Base-by-base conservation (phyloP, 257 asterid genomes). In the Gentiana macrophylla region DNA sequence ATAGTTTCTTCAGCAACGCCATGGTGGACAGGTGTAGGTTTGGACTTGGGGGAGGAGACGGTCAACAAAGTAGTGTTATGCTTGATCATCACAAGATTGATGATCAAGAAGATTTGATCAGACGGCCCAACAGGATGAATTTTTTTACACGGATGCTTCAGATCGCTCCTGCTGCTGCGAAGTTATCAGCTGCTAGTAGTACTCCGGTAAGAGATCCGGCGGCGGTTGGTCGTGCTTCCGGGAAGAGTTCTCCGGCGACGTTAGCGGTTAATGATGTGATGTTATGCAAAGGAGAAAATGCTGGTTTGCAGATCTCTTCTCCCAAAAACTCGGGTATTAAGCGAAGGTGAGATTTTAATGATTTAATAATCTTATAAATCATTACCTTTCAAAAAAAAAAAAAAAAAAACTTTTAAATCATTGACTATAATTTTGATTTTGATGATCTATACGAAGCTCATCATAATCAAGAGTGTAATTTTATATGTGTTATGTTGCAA, bases 251-350 rank as follows among this genome's bases (percentile, higher is more conserved):
- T 0, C 64, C 64, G 62, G 63, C 63, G 9, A 52, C 62, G 53
- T 64, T 76, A 12, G 35, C 58, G 6, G 53, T 80, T 32, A 62
- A 67, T 62, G 76, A 76, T 47, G 68, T 53, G 33, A 59, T 69
- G 65, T 62, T 60, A 55, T 81, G 83, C 52, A 84, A 75, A 68
- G 71, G 64, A 52, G 85, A 78, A 52, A 77, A 70, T 66, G 65
- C 80, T 36, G 75, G 67, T 13, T 48, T 79, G 65, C 94, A 82
- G 94, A 91, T 86, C 96, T 79, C 98, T 48, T 74, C 95, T 73
- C 98, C 96, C 86, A 80, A 83, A 80, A 91, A 79, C 76, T 63
- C 96, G 95, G 94, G 81, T 57, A 79, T 82, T 81, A 84, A 90
- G 67, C 72, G 98, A 77, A 91, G 98, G 98, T 86, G 62, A 71